Conservation (phyloP, 306 rosid species). For the Carpinus fangiana region DNA sequence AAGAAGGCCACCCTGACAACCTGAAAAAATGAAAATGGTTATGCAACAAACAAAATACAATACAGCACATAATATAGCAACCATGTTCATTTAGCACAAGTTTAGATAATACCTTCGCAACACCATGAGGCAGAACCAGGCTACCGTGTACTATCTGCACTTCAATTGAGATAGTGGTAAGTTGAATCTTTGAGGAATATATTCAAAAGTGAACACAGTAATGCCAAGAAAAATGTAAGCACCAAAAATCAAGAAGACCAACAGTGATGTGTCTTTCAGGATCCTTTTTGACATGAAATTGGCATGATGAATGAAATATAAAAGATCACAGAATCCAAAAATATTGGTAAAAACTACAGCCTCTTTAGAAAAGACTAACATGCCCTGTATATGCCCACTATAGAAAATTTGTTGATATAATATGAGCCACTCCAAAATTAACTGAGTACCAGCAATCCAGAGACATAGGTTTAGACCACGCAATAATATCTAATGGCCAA, state of each 20-base stretch:
- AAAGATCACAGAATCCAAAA: not conserved
- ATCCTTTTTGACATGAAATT: not conserved
- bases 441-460: not conserved
- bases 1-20: constrained; percentile 90
- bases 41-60: constrained; percentile 36
- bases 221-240: constrained; percentile 1
- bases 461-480: not conserved
- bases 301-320: not conserved
- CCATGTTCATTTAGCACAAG: not conserved
- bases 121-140: constrained; percentile 86
- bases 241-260: not conserved
- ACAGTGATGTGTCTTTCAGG: not conserved
- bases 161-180: constrained; percentile 29
- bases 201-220: constrained; percentile 9
- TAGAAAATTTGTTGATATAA: not conserved
- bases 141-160: constrained; percentile 97
- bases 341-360: not conserved
- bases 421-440: not conserved
- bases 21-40: constrained; percentile 52
- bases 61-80: constrained; percentile 18
- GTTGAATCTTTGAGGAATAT: constrained; percentile 36
- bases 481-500: not conserved
- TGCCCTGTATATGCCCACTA: not conserved
- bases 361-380: not conserved
- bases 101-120: constrained; percentile 70